Percentiles rank a stretch among this genome's conserved stretches.
These are phyloP conservation scores for Eucalyptus caleyi DNA, from an alignment of 345 rosid genomes.

Conservation along the genomic window DNA sequence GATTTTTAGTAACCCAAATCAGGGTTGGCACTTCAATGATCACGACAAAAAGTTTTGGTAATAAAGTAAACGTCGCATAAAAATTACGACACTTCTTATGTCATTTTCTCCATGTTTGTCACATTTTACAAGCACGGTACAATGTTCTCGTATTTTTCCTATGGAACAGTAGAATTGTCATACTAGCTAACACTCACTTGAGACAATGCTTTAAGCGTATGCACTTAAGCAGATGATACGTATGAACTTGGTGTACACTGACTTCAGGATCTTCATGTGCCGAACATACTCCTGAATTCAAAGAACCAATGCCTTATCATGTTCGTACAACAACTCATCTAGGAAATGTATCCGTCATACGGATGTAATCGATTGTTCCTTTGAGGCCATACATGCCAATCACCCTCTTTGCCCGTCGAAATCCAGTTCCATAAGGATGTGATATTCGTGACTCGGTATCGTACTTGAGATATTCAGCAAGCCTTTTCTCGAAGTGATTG, in stretches of 20 bases:
- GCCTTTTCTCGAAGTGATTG: background rate
- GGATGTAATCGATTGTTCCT: background rate
- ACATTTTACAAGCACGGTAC: background rate
- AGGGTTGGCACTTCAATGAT: too few relatives aligned
- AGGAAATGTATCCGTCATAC: background rate
- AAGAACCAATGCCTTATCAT: background rate
- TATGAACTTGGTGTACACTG: background rate
- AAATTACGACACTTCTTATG: too few relatives aligned
- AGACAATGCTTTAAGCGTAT: background rate
- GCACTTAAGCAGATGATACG: background rate
- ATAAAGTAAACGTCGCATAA: fast-evolving
- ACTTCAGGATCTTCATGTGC: background rate
- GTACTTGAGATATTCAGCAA: background rate
- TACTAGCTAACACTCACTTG: background rate
- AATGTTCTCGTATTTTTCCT: background rate
- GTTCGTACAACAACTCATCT: background rate
- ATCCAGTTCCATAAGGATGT: background rate
- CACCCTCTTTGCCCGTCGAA: background rate
- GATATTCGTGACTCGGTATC: background rate
- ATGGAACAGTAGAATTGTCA: background rate
- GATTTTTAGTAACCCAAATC: too few relatives aligned
- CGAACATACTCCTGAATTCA: background rate
- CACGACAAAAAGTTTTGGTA: background rate
- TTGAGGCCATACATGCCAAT: background rate
- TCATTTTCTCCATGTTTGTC: background rate